A percentile compares a stretch with the other conserved stretches of the same genome.
These are phyloP conservation scores for Quercus ilex DNA, from an alignment of 306 rosid species.

Conservation along the genomic window DNA sequence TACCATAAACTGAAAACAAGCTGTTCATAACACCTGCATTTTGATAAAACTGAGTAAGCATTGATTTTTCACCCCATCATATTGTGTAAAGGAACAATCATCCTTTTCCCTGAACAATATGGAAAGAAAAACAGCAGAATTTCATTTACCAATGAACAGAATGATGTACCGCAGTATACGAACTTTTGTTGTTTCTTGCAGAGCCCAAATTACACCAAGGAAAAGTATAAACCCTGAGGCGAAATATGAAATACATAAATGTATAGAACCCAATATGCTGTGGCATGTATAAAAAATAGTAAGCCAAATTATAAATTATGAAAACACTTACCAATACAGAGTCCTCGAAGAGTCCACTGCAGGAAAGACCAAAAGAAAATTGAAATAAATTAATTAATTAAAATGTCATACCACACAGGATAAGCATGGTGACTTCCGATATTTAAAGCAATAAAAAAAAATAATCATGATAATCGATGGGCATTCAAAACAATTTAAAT, in stretches of 20 bases:
- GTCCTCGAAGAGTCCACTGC: conserved; percentile 81
- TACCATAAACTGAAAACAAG: conserved; percentile 69
- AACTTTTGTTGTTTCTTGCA: conserved; percentile 63
- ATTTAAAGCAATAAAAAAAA: background rate
- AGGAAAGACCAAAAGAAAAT: background rate
- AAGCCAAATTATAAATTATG: background rate
- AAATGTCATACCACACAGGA: background rate
- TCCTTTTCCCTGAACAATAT: background rate
- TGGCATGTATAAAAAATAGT: background rate
- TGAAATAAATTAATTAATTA: background rate
- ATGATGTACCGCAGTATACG: conserved; percentile 52
- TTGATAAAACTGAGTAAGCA: background rate
- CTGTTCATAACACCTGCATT: conserved; percentile 72
- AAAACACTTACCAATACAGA: conserved; percentile 48
- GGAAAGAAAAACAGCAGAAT: background rate
- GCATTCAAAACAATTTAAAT: background rate
- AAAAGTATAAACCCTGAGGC: conserved; percentile 56
- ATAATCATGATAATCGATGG: background rate
- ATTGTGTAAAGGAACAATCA: background rate
- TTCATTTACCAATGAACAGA: conserved; percentile 48
- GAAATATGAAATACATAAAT: conserved; percentile 20
- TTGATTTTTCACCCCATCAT: background rate
- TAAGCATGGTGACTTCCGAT: background rate
- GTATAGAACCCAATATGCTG: conserved; percentile 5
- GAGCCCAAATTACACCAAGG: conserved; percentile 53